Evolutionary conservation across 768 basidiomycete species (phyloP).

Genomic region (Hericium coralloides): DNA sequence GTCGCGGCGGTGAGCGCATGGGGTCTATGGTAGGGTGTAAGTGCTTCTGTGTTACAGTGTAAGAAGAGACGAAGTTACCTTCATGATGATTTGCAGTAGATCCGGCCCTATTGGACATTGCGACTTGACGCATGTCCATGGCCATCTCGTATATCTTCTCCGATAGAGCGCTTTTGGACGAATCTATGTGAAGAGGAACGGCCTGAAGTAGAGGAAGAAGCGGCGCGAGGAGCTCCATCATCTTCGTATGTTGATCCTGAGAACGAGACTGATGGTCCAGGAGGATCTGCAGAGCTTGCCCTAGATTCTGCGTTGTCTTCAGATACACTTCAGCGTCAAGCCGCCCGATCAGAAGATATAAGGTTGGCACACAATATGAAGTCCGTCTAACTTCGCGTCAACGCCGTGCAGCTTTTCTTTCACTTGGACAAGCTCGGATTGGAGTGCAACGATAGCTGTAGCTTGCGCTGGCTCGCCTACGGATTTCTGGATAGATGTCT

Average conservation of each 20-base stretch:
- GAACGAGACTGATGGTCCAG: slow-evolving; percentile 11
- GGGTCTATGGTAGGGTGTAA: background rate
- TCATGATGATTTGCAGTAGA: background rate
- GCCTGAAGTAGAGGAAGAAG: slow-evolving; percentile 53
- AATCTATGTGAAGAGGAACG: slow-evolving; percentile 47
- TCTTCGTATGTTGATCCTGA: slow-evolving; percentile 48
- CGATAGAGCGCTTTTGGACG: slow-evolving; percentile 16
- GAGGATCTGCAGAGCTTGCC: slow-evolving; percentile 2
- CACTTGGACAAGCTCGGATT: slow-evolving; percentile 8
- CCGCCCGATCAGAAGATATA: background rate
- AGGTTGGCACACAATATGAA: slow-evolving; percentile 6
- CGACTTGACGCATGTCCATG: background rate
- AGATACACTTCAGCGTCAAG: background rate
- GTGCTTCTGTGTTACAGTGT: background rate
- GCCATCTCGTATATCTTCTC: slow-evolving; percentile 12
- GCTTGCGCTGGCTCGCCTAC: slow-evolving; percentile 50
- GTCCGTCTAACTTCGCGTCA: slow-evolving; percentile 9
- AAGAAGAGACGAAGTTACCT: slow-evolving; percentile 4
- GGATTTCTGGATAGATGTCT: slow-evolving; percentile 48
- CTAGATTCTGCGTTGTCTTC: slow-evolving; percentile 8
- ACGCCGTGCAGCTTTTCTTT: slow-evolving; percentile 14
- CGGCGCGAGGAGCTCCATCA: slow-evolving; percentile 47
- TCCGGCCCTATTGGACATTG: background rate
- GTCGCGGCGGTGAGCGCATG: background rate
- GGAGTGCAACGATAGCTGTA: slow-evolving; percentile 12